Percentiles rank a stretch among this genome's conserved stretches.
phyloP scores from a whole-genome alignment of 2,329 filamentous ascomycete genomes.

The Ceratocystis variospora region DNA sequence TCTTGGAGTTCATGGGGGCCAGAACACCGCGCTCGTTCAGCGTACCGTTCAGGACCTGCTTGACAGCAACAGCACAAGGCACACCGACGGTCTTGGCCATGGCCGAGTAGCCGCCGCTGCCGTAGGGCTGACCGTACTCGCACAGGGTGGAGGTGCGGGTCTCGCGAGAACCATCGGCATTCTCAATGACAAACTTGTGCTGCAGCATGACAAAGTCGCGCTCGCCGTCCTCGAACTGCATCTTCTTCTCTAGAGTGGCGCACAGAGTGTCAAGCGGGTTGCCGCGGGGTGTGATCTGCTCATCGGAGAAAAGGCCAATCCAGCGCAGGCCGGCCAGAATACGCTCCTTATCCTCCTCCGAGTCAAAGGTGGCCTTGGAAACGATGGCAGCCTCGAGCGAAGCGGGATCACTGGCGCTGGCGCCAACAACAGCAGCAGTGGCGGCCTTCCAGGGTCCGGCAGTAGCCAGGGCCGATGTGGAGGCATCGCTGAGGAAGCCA shows the following conservation, averaged over 20 bases:
- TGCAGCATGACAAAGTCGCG: constrained; percentile 71
- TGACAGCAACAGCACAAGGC: constrained; percentile 50
- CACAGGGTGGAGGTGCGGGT: constrained; percentile 66
- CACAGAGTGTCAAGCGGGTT: constrained; percentile 87
- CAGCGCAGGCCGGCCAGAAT: constrained; percentile 61
- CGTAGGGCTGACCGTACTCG: constrained; percentile 67
- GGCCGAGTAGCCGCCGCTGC: constrained; percentile 62
- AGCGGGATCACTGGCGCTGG: constrained; percentile 48
- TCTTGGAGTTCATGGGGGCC: constrained; percentile 59
- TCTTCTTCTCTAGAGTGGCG: constrained; percentile 78
- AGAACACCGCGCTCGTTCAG: constrained; percentile 60
- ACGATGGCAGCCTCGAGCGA: constrained; percentile 62
- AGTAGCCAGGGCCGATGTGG: constrained; percentile 49
- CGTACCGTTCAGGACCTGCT: constrained; percentile 63
- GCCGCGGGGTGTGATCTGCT: constrained; percentile 54
- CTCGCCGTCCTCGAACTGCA: constrained; percentile 72
- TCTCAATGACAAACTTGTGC: constrained; percentile 73
- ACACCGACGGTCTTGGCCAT: constrained; percentile 77
- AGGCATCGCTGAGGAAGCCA: constrained; percentile 68
- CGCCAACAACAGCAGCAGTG: constrained; percentile 60
- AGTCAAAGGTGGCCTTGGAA: constrained; percentile 57
- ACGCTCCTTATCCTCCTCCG: constrained; percentile 48
- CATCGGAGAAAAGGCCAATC: constrained; percentile 54
- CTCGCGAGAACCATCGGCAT: constrained; percentile 64
- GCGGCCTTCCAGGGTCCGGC: constrained; percentile 72